phyloP scores from a whole-genome alignment of 2,329 filamentous ascomycete genomes.

The Fusarium torulosum region DNA sequence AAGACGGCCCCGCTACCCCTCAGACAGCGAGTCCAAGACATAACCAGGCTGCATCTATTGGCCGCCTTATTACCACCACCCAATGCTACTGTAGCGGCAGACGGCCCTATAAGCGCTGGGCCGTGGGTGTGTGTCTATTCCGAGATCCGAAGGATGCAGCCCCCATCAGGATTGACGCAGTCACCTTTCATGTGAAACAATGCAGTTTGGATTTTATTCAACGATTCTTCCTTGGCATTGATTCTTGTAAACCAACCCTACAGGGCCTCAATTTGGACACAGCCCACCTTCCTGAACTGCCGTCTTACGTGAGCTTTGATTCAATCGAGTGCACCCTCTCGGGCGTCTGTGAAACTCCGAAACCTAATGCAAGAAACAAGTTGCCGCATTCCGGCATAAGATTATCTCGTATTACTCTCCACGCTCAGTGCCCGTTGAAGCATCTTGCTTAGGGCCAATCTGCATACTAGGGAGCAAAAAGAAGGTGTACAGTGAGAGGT shows the following conservation, averaged over 20 bases:
- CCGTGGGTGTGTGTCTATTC: too few species aligned
- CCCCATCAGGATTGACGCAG: too few species aligned
- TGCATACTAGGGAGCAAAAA: not conserved
- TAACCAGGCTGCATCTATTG: too few species aligned
- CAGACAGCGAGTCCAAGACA: too few species aligned
- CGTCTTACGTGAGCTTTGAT: slow-evolving; percentile 10
- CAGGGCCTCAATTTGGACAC: not conserved
- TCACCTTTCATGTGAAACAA: too few species aligned
- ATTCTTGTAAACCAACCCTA: not conserved
- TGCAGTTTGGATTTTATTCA: not conserved
- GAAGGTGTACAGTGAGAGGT: not conserved
- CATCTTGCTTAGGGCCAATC: not conserved
- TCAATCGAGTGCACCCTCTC: not conserved
- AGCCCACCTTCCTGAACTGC: slow-evolving; percentile 8
- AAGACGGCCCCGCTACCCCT: too few species aligned
- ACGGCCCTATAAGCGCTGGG: too few species aligned
- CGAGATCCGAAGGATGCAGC: too few species aligned
- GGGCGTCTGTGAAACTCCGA: too few species aligned
- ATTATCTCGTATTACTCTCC: too few species aligned
- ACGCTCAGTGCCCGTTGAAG: not conserved
- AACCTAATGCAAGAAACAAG: not conserved
- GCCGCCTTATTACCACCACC: too few species aligned
- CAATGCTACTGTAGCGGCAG: too few species aligned
- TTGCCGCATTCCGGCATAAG: not conserved
- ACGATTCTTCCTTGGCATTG: not conserved